Conservation (phyloP, 129 eudicot species). For the Flaveria sonorensis region DNA sequence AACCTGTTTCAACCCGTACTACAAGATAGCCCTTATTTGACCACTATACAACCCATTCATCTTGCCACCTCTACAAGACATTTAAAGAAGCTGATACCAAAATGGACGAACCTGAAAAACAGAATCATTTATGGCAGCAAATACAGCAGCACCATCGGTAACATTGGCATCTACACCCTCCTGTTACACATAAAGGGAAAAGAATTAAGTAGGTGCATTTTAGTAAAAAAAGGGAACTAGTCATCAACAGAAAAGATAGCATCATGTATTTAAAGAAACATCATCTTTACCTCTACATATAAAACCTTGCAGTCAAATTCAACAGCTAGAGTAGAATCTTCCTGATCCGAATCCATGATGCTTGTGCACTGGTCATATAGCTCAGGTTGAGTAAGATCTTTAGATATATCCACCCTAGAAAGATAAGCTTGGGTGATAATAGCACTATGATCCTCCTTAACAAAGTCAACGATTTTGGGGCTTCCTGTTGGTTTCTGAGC, state of each 20-base stretch:
- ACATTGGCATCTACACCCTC: conserved; percentile 44
- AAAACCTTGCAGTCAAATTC: conserved; percentile 55
- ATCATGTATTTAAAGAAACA: neutral
- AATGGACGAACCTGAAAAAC: conserved; percentile 64
- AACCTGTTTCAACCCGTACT: neutral
- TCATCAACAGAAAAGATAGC: neutral
- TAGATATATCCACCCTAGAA: conserved; percentile 77
- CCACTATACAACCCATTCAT: neutral
- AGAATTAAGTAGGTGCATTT: neutral
- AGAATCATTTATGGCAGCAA: conserved; percentile 52
- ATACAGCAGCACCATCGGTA: conserved; percentile 34
- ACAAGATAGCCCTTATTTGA: neutral
- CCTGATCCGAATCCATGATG: conserved; percentile 47
- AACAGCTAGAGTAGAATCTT: conserved; percentile 16
- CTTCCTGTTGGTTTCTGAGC: conserved; percentile 39
- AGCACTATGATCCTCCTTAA: conserved; percentile 44
- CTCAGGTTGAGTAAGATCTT: conserved; percentile 71
- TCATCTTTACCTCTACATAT: conserved; percentile 58
- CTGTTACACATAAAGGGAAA: conserved; percentile 32
- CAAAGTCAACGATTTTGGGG: conserved; percentile 31
- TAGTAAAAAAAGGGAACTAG: neutral
- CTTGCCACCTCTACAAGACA: neutral
- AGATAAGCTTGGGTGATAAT: conserved; percentile 50
- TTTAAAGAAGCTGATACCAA: neutral
- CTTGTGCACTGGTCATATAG: conserved; percentile 56